Percentiles rank a stretch among this genome's conserved stretches.
phyloP scores from a whole-genome alignment of 2,329 filamentous ascomycete genomes.

The Myriosclerotinia curreyana region DNA sequence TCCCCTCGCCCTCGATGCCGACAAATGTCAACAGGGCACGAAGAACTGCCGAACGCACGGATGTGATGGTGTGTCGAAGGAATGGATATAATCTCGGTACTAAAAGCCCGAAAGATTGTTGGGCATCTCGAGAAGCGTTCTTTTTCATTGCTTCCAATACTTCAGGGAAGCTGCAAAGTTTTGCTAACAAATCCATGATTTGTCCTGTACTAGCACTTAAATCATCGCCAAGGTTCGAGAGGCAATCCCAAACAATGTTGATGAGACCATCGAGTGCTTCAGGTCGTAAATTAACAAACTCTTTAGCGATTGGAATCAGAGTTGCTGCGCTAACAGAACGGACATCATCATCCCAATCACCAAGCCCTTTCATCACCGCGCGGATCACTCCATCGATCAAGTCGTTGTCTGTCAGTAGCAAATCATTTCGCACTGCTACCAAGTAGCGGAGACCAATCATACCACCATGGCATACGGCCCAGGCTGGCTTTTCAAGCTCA shows the following conservation, averaged over 20 bases:
- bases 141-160: conserved; percentile 91
- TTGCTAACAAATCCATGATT: conserved; percentile 97
- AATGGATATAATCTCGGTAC: conserved; percentile 95
- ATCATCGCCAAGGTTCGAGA: conserved; percentile 95
- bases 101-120: conserved; percentile 86
- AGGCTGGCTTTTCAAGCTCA: conserved; percentile 68
- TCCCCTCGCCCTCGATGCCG: conserved; percentile 73
- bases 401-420: conserved; percentile 76
- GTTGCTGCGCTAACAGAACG: conserved; percentile 97
- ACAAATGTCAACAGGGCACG: conserved; percentile 92
- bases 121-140: conserved; percentile 77
- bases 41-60: conserved; percentile 86
- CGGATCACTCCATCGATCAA: conserved; percentile 91
- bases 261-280: conserved; percentile 76
- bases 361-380: conserved; percentile 92
- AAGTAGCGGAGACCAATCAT: conserved; percentile 97
- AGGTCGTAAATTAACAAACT: conserved; percentile 84
- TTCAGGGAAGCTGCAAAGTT: conserved; percentile 89
- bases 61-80: conserved; percentile 93
- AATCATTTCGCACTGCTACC: conserved; percentile 89
- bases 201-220: conserved; percentile 95
- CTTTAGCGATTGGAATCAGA: conserved; percentile 89
- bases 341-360: conserved; percentile 90
- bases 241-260: conserved; percentile 94
- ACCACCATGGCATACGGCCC: conserved; percentile 95